phyloP scores from a whole-genome alignment of 768 basidiomycete species.

The Russula griseocarnosa region DNA sequence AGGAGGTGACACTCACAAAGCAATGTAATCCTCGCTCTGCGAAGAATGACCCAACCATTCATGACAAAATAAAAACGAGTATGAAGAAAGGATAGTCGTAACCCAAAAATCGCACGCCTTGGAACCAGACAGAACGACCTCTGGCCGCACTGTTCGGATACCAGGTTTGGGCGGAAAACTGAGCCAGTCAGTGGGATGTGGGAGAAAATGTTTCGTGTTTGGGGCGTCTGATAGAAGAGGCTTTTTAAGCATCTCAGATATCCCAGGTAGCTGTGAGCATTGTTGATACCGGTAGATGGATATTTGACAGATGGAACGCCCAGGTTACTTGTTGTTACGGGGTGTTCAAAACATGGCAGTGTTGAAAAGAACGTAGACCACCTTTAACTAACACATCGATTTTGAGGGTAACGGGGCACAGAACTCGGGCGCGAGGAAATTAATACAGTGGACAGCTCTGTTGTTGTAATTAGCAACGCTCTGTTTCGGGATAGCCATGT shows the following conservation, averaged over 20 bases:
- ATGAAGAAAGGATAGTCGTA: neutral
- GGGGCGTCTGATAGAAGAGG: no score
- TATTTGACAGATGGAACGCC: neutral
- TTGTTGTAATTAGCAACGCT: no score
- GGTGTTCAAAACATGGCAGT: neutral
- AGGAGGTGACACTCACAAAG: constrained; percentile 15
- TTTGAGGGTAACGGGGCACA: no score
- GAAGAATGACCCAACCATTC: constrained; percentile 24
- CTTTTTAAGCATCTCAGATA: neutral
- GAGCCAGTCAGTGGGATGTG: constrained; percentile 24
- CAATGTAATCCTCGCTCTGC: constrained; percentile 20
- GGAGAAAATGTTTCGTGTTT: neutral
- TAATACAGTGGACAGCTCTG: no score
- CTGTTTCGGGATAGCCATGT: no score
- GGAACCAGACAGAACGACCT: neutral
- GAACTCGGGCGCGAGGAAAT: no score
- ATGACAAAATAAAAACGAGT: constrained; percentile 1
- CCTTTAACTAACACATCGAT: no score
- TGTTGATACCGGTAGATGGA: no score
- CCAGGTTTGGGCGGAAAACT: constrained; percentile 10
- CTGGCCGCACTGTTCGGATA: no score
- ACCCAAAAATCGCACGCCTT: constrained; percentile 3
- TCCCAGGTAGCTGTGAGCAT: neutral
- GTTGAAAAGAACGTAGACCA: no score
- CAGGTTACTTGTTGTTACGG: neutral